Base-by-base conservation (phyloP, 2,329 filamentous ascomycete species). In the Penicillium sp. region DNA sequence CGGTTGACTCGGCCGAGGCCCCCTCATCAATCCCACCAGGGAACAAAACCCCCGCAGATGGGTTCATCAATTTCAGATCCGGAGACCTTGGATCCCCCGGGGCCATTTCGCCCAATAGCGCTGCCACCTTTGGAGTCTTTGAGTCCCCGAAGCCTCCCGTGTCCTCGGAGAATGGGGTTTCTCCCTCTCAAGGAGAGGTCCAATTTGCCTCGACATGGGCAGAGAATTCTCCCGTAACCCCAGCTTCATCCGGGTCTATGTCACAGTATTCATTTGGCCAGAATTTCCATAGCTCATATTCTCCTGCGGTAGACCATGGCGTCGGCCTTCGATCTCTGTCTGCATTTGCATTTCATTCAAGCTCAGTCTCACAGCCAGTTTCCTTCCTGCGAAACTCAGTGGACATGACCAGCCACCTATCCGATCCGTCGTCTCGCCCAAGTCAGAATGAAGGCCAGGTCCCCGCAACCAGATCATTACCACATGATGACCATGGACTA, bases 401-500 rank as follows among this genome's bases (percentile, higher is more conserved):
- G 3, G 63, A 76, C 65, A 26, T 76, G 71, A 37, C 81, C 76
- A 28, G 70, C 76, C 59, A 83, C 76, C 19, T 25, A n/a, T 55
- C 62, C 4, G 57, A 51, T 3, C 78, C n/a, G 13, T 63, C 46
- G 26, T 60, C 37, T 35, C 61, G 48, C 43, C 64, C 37, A 52
- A 43, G 40, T 38, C 57, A 59, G 30, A 53, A 60, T 48, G 51
- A 63, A n/a, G 28, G 26, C 8, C 53, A 55, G 22, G 22, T 52
- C 11, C 35, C 35, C n/a, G 33, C 55, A 7, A 25, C 28, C 8
- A 11, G 53, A 13, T 10, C 53, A n/a, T 19, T 37, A n/a, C 19
- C 26, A 2, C 40, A 58, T n/a, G 49, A 61, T 45, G 63, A 62
- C 14, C 57, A 61, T 51, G 56, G 49, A 6, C 40, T 61, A 8